Percentiles rank a stretch among this genome's conserved stretches.
Conservation (phyloP, 2,329 filamentous ascomycete genomes). For the Talaromyces sp. region DNA sequence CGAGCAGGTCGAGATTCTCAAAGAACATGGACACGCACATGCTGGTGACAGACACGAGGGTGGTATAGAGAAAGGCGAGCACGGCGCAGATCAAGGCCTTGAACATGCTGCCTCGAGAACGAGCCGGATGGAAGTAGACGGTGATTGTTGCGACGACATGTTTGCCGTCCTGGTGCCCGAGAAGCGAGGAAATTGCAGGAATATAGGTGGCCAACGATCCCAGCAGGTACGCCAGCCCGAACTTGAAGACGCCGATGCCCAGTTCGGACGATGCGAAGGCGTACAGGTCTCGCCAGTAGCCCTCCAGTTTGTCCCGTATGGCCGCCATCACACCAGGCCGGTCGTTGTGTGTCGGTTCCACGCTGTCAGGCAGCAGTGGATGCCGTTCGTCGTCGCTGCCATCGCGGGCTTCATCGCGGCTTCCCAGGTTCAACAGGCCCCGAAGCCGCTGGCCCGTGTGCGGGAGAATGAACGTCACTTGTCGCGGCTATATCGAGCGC, state of each 20-base stretch:
- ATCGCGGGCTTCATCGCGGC: conserved; percentile 34
- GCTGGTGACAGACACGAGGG: conserved; percentile 70
- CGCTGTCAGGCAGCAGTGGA: conserved; percentile 24
- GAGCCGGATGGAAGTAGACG: conserved; percentile 89
- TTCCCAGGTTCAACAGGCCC: conserved; percentile 71
- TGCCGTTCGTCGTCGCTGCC: conserved; percentile 37
- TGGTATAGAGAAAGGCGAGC: conserved; percentile 72
- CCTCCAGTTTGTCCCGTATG: conserved; percentile 24
- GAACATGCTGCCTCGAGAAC: conserved; percentile 82
- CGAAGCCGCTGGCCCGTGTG: conserved; percentile 78
- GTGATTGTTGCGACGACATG: conserved; percentile 91
- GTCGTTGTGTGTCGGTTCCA: not conserved
- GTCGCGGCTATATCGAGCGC: conserved; percentile 56
- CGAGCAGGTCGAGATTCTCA: conserved; percentile 60
- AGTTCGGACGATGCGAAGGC: conserved; percentile 64
- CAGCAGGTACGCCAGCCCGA: conserved; percentile 80
- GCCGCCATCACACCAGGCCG: conserved; percentile 14
- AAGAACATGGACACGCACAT: conserved; percentile 87
- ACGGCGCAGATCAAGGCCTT: conserved; percentile 75
- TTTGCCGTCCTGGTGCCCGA: conserved; percentile 84
- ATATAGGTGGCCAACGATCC: conserved; percentile 84
- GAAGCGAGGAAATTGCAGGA: conserved; percentile 62
- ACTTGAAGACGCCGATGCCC: conserved; percentile 80
- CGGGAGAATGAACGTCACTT: conserved; percentile 83
- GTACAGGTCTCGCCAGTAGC: conserved; percentile 42